These are phyloP conservation scores for Penicillium arizonense DNA, from an alignment of 495 filamentous ascomycete species.

Conservation along the genomic window DNA sequence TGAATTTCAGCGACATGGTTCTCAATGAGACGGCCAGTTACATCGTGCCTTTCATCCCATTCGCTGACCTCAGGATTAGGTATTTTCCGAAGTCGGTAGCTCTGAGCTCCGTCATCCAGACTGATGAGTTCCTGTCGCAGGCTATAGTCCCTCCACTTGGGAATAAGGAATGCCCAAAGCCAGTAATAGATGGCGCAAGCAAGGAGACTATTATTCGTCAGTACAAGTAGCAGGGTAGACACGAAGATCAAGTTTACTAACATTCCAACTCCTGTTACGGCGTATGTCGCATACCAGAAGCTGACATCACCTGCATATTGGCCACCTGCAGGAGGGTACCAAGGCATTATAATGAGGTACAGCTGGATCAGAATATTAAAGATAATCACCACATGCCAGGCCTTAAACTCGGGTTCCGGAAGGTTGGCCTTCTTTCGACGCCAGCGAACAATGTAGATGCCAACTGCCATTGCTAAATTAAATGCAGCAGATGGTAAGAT, in stretches of 20 bases:
- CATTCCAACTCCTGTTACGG: slow-evolving; percentile 46
- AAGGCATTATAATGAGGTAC: slow-evolving; percentile 53
- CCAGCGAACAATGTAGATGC: slow-evolving; percentile 46
- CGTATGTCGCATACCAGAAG: slow-evolving; percentile 58
- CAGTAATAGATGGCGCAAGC: not conserved
- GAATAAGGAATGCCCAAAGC: not conserved
- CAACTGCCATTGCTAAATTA: slow-evolving; percentile 41
- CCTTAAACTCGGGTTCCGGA: slow-evolving; percentile 33
- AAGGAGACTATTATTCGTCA: not conserved
- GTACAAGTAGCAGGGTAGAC: not conserved
- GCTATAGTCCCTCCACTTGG: not conserved
- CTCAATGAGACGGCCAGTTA: not conserved
- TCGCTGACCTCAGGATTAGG: not conserved
- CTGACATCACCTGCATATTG: slow-evolving; percentile 48
- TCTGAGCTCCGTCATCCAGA: not conserved
- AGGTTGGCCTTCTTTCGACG: slow-evolving; percentile 39
- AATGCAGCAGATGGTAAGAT: slow-evolving; percentile 43
- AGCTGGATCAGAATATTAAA: slow-evolving; percentile 49
- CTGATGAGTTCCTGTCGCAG: not conserved
- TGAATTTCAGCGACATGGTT: not conserved
- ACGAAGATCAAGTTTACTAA: slow-evolving; percentile 22
- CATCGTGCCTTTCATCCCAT: not conserved
- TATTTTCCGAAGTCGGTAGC: not conserved
- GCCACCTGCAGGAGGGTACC: slow-evolving; percentile 53
- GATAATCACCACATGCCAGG: slow-evolving; percentile 45